A percentile compares a stretch with the other conserved stretches of the same genome.
Evolutionary conservation across 495 filamentous ascomycete species (phyloP).

Genomic region (Aspergillus baeticus): DNA sequence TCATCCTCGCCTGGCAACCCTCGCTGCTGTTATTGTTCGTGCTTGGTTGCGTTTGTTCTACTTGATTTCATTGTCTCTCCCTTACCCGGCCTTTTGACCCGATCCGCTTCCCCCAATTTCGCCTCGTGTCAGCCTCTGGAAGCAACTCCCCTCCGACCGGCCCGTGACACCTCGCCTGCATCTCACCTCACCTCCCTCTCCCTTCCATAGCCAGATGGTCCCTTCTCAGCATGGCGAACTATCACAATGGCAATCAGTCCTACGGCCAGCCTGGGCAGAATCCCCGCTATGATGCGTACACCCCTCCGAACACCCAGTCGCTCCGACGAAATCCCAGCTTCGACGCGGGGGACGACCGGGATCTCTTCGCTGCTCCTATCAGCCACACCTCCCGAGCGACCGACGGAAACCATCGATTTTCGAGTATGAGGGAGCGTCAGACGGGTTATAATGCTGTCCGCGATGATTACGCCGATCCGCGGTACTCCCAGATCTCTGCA

Average conservation of each 20-base stretch:
- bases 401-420: constrained; percentile 28
- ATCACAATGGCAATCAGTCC: constrained; percentile 47
- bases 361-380: constrained; percentile 42
- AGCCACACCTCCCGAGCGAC: constrained; percentile 31
- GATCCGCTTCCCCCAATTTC: neutral
- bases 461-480: constrained; percentile 40
- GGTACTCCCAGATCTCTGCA: constrained; percentile 32
- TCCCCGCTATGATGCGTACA: constrained; percentile 21
- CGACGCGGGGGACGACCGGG: constrained; percentile 74
- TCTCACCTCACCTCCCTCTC: neutral
- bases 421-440: constrained; percentile 16
- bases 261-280: constrained; percentile 36
- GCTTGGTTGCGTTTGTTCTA: neutral
- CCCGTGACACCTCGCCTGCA: constrained; percentile 1
- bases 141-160: neutral
- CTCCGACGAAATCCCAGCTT: constrained; percentile 68
- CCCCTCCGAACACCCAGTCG: constrained; percentile 35
- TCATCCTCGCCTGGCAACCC: neutral
- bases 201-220: neutral
- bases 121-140: neutral
- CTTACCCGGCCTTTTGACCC: neutral
- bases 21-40: neutral
- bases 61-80: constrained; percentile 3
- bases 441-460: constrained; percentile 26
- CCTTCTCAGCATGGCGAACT: constrained; percentile 42